Conservation (phyloP, 345 rosid species). For the Isatis tinctoria region DNA sequence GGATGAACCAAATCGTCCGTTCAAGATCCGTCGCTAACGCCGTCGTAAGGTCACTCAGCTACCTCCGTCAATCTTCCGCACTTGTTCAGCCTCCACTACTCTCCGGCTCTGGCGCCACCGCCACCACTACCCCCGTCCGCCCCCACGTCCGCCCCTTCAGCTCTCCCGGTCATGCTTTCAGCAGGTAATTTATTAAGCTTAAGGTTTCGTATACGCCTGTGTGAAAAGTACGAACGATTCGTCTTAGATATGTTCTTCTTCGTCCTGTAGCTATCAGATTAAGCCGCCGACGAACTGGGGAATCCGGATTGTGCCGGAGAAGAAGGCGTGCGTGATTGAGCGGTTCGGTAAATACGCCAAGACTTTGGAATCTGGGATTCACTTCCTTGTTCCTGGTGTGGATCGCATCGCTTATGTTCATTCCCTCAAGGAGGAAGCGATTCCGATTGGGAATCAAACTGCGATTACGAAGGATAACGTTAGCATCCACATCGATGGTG, state of each 20-base stretch:
- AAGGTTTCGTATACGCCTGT: not conserved
- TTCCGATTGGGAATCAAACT: slow-evolving; percentile 82
- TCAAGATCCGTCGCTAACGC: slow-evolving; percentile 8
- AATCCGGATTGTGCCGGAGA: slow-evolving; percentile 80
- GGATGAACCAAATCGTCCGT: slow-evolving; percentile 13
- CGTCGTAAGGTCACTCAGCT: slow-evolving; percentile 21
- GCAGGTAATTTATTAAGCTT: slow-evolving; percentile 24
- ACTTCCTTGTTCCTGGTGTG: slow-evolving; percentile 79
- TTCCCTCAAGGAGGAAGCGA: slow-evolving; percentile 95
- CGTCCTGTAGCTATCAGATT: slow-evolving; percentile 52
- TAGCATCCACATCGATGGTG: slow-evolving; percentile 88
- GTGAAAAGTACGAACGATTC: too few species aligned
- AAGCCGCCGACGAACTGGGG: slow-evolving; percentile 91
- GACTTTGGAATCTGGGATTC: slow-evolving; percentile 79
- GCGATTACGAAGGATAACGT: slow-evolving; percentile 96
- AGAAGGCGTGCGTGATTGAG: slow-evolving; percentile 82
- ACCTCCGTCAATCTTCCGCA: slow-evolving; percentile 30
- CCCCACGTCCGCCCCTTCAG: slow-evolving; percentile 7
- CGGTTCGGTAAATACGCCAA: slow-evolving; percentile 79
- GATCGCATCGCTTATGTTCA: slow-evolving; percentile 94
- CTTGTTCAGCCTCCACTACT: not conserved
- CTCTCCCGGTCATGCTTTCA: slow-evolving; percentile 37
- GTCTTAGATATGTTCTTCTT: not conserved
- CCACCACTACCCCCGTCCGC: slow-evolving; percentile 1
- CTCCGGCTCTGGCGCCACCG: slow-evolving; percentile 15